Base-by-base conservation (phyloP, 2,329 filamentous ascomycete genomes). In the Cytospora leucostoma region DNA sequence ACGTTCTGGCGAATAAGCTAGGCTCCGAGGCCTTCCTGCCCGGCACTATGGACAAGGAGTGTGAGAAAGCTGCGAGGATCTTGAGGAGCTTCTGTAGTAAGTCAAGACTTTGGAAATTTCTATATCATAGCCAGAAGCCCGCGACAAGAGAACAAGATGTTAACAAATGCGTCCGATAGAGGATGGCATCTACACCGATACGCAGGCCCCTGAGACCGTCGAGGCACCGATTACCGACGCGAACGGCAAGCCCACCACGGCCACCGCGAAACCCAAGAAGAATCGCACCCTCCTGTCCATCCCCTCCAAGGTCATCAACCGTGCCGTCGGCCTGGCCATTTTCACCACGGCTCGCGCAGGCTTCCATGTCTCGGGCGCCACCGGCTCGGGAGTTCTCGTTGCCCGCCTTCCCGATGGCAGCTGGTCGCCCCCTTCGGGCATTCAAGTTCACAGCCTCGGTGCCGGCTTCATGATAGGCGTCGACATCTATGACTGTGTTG, bases 401-500 rank as follows among this genome's bases (percentile, higher is more conserved):
- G 84, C 84, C 7, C 84, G 86, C 13, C 80, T 84, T 38, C 79
- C 81, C 3, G 86, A 90, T 70, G 88, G 88, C 15, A 79, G 78
- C 10, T 96, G 92, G 92, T 91, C 89, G 49, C 89, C 91, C 1
- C 92, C 92, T 0, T 92, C 88, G 0, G 92, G 90, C 37, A 93
- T 96, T 71, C 84, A 93, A 75, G 83, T 95, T 33, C 90, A 94
- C 71, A 92, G 91, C 0, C 84, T 91, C 1, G 91, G 90, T 4
- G 84, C 92, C 1, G 92, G 92, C 0, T 92, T 96, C 72, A 82
- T 94, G 65, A 85, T 91, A 1, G 92, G 92, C 13, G 84, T 94
- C 13, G 92, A 96, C 74, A 92, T 96, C 34, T 96, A 95, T 77
- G 92, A 96, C 74, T 95, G 91, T 69, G 91, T 96, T 3, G 86